Conservation (phyloP, 2,329 filamentous ascomycete species). For the Tolypocladium ovalisporum region DNA sequence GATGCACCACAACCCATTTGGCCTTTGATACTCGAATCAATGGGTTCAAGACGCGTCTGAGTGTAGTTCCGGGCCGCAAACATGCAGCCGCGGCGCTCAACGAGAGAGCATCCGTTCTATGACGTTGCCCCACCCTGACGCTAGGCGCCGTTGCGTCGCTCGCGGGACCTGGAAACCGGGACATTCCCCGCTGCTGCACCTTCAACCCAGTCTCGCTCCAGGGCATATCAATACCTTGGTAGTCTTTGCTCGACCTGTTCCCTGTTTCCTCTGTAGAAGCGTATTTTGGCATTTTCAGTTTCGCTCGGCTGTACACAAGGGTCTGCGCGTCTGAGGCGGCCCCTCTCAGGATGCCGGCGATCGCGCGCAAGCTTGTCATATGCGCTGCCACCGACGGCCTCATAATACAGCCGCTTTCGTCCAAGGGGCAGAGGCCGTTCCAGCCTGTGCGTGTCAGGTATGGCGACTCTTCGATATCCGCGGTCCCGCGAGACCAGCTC, state of each 20-base stretch:
- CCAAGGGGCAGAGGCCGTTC: constrained; percentile 44
- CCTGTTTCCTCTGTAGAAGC: not conserved
- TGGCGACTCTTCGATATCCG: constrained; percentile 38
- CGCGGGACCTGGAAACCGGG: not conserved
- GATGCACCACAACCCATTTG: not conserved
- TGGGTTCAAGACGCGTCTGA: not conserved
- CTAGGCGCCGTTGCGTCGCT: not conserved
- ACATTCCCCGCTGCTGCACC: not conserved
- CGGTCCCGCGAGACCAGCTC: constrained; percentile 31
- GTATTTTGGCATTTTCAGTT: not conserved
- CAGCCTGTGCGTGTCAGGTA: constrained; percentile 62
- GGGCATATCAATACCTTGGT: not conserved
- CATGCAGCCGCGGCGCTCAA: not conserved
- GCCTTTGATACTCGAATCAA: not conserved
- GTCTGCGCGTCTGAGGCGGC: not conserved
- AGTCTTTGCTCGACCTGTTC: not conserved
- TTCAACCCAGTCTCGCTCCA: not conserved
- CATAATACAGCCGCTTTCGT: constrained; percentile 61
- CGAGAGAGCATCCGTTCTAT: not conserved
- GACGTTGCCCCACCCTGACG: not conserved
- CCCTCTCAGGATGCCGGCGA: constrained; percentile 52
- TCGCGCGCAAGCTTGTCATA: constrained; percentile 71
- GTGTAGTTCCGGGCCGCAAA: not conserved
- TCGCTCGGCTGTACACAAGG: not conserved
- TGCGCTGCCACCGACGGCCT: constrained; percentile 76